phyloP scores from a whole-genome alignment of 352 stramenopile species.

The Globisporangium splendens region DNA sequence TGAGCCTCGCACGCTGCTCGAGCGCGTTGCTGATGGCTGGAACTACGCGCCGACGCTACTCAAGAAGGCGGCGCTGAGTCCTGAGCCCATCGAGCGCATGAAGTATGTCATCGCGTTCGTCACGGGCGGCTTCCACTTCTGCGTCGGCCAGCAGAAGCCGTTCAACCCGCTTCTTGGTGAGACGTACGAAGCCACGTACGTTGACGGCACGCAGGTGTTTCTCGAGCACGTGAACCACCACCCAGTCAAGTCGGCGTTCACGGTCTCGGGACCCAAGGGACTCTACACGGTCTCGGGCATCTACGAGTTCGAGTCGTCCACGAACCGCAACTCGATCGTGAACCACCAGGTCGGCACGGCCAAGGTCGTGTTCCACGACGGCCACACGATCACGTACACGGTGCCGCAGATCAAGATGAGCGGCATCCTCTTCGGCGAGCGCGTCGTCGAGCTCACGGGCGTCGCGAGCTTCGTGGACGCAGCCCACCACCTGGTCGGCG shows the following conservation, averaged over 20 bases:
- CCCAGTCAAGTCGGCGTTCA: constrained; percentile 62
- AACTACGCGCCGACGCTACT: constrained; percentile 76
- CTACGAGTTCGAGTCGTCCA: constrained; percentile 73
- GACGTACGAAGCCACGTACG: constrained; percentile 70
- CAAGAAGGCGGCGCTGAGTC: constrained; percentile 55
- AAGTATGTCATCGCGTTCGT: constrained; percentile 74
- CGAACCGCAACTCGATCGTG: constrained; percentile 60
- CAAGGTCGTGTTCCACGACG: constrained; percentile 50
- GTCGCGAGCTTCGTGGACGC: constrained; percentile 48
- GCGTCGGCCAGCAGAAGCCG: constrained; percentile 66
- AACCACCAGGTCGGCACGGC: constrained; percentile 55
- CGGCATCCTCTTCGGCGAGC: constrained; percentile 64
- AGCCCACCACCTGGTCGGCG: constrained; percentile 33
- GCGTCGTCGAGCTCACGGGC: constrained; percentile 64
- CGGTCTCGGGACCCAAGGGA: constrained; percentile 35
- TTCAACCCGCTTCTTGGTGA: constrained; percentile 83
- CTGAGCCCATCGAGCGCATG: constrained; percentile 61
- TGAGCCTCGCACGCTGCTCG: constrained; percentile 63
- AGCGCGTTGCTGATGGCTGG: constrained; percentile 70
- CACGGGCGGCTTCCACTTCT: constrained; percentile 66
- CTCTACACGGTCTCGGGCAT: constrained; percentile 52
- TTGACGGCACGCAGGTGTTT: constrained; percentile 65
- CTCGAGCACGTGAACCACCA: constrained; percentile 76
- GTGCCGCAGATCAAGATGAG: constrained; percentile 83
- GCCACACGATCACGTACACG: constrained; percentile 53